Conservation (phyloP, 2,329 filamentous ascomycete species). For the Pseudocercospora fijiensis region DNA sequence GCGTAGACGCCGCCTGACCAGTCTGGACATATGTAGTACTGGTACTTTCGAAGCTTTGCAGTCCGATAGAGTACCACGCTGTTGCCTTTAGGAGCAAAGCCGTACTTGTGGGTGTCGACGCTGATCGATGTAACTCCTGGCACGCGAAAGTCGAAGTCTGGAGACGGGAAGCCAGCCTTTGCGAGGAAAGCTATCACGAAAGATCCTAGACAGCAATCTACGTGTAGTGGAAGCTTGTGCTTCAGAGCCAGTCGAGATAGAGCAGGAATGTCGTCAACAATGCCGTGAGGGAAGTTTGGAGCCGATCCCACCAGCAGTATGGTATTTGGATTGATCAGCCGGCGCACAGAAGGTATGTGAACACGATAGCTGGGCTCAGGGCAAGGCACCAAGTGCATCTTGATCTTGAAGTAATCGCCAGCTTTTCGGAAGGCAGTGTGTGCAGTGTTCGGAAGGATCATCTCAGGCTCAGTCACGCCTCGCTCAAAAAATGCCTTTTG, state of each 20-base stretch:
- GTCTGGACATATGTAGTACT: slow-evolving; percentile 94
- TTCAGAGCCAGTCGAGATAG: slow-evolving; percentile 80
- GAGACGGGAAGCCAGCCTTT: slow-evolving; percentile 86
- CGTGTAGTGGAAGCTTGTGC: slow-evolving; percentile 82
- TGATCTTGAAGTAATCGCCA: slow-evolving; percentile 94
- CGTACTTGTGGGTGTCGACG: slow-evolving; percentile 98
- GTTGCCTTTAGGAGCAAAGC: slow-evolving; percentile 97
- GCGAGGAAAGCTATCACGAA: slow-evolving; percentile 92
- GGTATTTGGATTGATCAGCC: slow-evolving; percentile 91
- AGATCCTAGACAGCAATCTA: slow-evolving; percentile 95
- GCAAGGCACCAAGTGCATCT: slow-evolving; percentile 82
- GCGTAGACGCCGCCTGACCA: slow-evolving; percentile 97
- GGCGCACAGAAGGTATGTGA: slow-evolving; percentile 71
- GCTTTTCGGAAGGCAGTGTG: slow-evolving; percentile 98
- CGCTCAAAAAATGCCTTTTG: slow-evolving; percentile 86
- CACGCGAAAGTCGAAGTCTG: slow-evolving; percentile 88
- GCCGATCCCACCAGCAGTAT: slow-evolving; percentile 89
- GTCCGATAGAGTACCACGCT: slow-evolving; percentile 88
- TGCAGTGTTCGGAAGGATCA: slow-evolving; percentile 93
- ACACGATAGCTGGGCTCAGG: slow-evolving; percentile 85
- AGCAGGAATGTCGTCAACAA: slow-evolving; percentile 88
- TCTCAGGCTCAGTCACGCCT: slow-evolving; percentile 88
- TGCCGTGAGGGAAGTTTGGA: slow-evolving; percentile 96
- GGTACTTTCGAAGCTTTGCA: slow-evolving; percentile 73
- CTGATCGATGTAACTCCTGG: slow-evolving; percentile 93